Conservation (phyloP, 176 grass and related monocot species). For the Thinopyrum elongatum region DNA sequence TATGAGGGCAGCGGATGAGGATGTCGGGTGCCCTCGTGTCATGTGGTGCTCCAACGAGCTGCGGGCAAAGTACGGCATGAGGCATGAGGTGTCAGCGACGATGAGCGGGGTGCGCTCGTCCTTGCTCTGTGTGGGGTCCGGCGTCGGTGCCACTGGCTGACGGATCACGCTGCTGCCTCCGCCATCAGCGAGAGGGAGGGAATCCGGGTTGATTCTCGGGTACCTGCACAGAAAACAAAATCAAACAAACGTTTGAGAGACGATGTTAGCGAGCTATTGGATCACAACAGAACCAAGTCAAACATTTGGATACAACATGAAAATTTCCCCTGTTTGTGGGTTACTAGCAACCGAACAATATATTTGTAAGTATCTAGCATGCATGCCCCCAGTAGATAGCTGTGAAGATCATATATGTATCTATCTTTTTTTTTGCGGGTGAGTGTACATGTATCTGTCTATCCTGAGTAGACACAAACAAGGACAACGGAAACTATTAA, state of each 20-base stretch:
- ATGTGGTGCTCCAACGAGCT: conserved; percentile 22
- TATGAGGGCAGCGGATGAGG: neutral
- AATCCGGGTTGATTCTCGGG: conserved; percentile 53
- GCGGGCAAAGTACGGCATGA: conserved; percentile 19
- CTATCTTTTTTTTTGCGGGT: too few species aligned
- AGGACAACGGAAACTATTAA: too few species aligned
- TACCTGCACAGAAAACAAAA: conserved; percentile 49
- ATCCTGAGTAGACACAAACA: too few species aligned
- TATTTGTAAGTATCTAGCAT: too few species aligned
- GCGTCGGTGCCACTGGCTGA: neutral
- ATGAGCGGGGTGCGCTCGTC: conserved; percentile 1
- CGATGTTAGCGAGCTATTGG: too few species aligned
- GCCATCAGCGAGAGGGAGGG: conserved; percentile 42
- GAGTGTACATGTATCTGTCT: too few species aligned
- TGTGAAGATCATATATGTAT: too few species aligned
- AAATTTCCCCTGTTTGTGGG: neutral
- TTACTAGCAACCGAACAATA: too few species aligned
- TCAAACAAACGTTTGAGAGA: neutral
- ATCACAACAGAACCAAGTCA: too few species aligned
- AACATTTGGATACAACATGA: neutral
- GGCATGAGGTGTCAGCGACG: conserved; percentile 8
- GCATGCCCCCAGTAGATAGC: too few species aligned
- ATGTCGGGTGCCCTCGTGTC: too few species aligned
- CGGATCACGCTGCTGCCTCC: neutral
- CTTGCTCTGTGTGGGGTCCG: conserved; percentile 28